Base-by-base conservation (phyloP, 2,329 filamentous ascomycete species). In the Fusarium agapanthi region DNA sequence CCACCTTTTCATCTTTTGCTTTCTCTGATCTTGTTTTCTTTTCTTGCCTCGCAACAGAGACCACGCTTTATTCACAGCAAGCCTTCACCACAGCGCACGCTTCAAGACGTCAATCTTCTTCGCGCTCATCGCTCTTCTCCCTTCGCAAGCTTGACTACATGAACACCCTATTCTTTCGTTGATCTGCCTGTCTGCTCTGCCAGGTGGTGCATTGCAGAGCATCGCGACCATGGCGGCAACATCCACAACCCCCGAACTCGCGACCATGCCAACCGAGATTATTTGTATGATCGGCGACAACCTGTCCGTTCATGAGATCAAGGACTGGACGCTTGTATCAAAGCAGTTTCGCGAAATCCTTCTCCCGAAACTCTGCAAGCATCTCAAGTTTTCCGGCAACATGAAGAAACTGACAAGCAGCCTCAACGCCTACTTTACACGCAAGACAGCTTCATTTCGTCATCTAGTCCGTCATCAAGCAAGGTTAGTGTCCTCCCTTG, bases 121-220 rank as follows among this genome's bases (percentile, higher is more conserved):
- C 5, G 7, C 15, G 3, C 13, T 9, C 10, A 20, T 1, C 15
- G 15, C 3, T 14, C 11, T 24, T 18, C 0, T 10, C 47, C 0
- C 22, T 6, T 18, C 30, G 1, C 15, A 32, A 32, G 6, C 0
- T 9, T 4, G 7, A 18, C 34, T 18, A 35, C 9, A 35, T 18
- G 4, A 35, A 35, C 34, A 1, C 9, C 16, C 10, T 4, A 35
- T 35, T 35, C 34, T 18, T 35, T 16, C 16, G 0, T 18, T 35
- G 18, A 30, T 10, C 4, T 6, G 15, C 28, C 10, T 30, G 26
- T 20, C 1, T 47, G 7, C 44, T 28, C 5, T n/a, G 13, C 1
- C 6, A n/a, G 15, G 26, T 11, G 13, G 26, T 22, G 26, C 16
- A 14, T 32, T 48, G 28, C 6, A 13, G 7, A 32, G 22, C 11